Evolutionary conservation across 192 early-diverging fungal species (phyloP).

Genomic region (Backusella australiensis): DNA sequence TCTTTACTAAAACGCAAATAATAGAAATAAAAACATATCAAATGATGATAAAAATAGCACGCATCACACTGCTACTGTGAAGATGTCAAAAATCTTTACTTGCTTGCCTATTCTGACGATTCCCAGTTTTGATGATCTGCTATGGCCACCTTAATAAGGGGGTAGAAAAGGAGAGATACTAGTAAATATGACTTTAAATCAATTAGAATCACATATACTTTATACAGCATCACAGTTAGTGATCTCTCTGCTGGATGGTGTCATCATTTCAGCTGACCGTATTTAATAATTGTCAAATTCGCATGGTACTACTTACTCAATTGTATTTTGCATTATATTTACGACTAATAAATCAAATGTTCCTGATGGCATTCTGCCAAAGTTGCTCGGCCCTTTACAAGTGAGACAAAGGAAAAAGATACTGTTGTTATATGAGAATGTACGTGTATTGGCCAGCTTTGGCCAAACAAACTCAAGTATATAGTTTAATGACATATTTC

Average conservation of each 20-base stretch:
- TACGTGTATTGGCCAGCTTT: too few relatives aligned
- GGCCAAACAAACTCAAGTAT: not conserved
- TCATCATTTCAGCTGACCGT: not conserved
- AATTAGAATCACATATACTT: not conserved
- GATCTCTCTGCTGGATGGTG: not conserved
- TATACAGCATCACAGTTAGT: not conserved
- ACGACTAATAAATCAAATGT: too few relatives aligned
- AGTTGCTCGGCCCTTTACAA: too few relatives aligned
- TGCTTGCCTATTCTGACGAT: not conserved
- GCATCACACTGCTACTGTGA: not conserved
- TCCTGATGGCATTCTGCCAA: too few relatives aligned
- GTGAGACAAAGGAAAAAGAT: too few relatives aligned
- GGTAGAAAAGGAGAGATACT: not conserved
- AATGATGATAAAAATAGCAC: not conserved
- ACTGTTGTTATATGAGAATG: too few relatives aligned
- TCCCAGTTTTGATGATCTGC: not conserved
- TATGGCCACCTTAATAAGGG: not conserved
- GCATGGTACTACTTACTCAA: too few relatives aligned
- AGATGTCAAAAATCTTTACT: not conserved
- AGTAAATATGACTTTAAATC: not conserved
- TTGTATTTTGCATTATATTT: too few relatives aligned
- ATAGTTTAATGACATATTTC: too few relatives aligned
- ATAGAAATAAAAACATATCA: too few relatives aligned
- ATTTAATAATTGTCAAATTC: too few relatives aligned
- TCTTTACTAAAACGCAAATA: too few relatives aligned